These are phyloP conservation scores for Aspergillus awamori DNA, from an alignment of 2,329 filamentous ascomycete genomes.

Conservation along the genomic window DNA sequence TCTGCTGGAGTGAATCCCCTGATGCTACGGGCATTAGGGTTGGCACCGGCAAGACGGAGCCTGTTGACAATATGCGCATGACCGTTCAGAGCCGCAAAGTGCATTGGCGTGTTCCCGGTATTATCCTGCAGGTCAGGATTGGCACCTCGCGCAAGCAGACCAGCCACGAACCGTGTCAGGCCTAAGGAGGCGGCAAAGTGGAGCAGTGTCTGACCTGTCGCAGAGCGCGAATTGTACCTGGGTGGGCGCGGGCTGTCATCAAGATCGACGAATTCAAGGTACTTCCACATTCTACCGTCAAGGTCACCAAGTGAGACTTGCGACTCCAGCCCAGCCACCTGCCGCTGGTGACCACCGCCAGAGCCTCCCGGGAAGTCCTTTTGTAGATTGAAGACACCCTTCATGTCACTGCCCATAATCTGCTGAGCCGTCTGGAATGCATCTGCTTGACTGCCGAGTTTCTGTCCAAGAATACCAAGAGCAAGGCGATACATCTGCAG, in stretches of 20 bases:
- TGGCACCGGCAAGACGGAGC: constrained; percentile 72
- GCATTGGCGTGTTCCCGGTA: constrained; percentile 79
- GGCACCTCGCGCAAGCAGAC: constrained; percentile 75
- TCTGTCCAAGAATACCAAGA: constrained; percentile 50
- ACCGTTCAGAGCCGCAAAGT: constrained; percentile 76
- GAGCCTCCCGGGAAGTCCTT: constrained; percentile 47
- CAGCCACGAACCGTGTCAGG: constrained; percentile 73
- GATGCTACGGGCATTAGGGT: constrained; percentile 69
- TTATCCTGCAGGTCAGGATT: constrained; percentile 74
- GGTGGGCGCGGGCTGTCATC: constrained; percentile 71
- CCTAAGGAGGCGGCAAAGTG: constrained; percentile 77
- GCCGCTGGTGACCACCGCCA: constrained; percentile 48
- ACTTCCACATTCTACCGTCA: constrained; percentile 70
- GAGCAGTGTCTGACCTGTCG: constrained; percentile 77
- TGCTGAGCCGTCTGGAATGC: constrained; percentile 53
- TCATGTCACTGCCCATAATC: constrained; percentile 49
- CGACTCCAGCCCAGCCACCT: constrained; percentile 47
- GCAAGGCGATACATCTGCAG: constrained; percentile 51
- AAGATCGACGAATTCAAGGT: constrained; percentile 77
- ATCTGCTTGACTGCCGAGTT: constrained; percentile 50
- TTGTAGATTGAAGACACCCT: constrained; percentile 52
- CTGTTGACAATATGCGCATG: constrained; percentile 75
- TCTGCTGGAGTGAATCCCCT: constrained; percentile 73
- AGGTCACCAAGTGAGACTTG: constrained; percentile 55
- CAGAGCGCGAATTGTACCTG: constrained; percentile 65